A percentile compares a stretch with the other conserved stretches of the same genome.
Conservation (phyloP, 2,329 filamentous ascomycete species). For the Scytalidium sp. region DNA sequence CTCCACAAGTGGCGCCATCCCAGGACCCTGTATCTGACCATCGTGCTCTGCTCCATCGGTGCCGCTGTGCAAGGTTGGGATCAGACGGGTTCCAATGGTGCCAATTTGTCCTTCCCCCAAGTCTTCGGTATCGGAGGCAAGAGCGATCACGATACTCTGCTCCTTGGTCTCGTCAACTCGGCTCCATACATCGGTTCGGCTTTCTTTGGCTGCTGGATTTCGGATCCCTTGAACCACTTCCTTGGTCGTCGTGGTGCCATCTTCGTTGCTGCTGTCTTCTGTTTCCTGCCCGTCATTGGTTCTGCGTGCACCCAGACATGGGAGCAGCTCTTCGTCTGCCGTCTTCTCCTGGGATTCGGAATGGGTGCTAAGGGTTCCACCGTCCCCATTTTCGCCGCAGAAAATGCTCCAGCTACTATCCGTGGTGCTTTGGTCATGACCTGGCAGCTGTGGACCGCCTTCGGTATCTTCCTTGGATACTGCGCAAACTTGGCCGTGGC, state of each 20-base stretch:
- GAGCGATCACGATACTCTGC: slow-evolving; percentile 46
- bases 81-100: slow-evolving; percentile 44
- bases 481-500: slow-evolving; percentile 64
- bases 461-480: slow-evolving; percentile 66
- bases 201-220: slow-evolving; percentile 57
- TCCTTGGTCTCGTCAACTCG: slow-evolving; percentile 57
- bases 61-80: slow-evolving; percentile 59
- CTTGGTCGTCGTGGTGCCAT: slow-evolving; percentile 62
- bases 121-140: slow-evolving; percentile 39
- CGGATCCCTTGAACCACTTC: slow-evolving; percentile 57
- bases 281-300: slow-evolving; percentile 58
- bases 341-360: slow-evolving; percentile 56
- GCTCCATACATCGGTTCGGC: slow-evolving; percentile 41
- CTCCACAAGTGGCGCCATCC: slow-evolving; percentile 68
- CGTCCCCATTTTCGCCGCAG: slow-evolving; percentile 50
- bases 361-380: slow-evolving; percentile 57
- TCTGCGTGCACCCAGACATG: slow-evolving; percentile 57
- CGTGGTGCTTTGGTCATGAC: slow-evolving; percentile 55
- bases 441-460: slow-evolving; percentile 49
- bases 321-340: slow-evolving; percentile 52
- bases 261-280: slow-evolving; percentile 61
- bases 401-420: slow-evolving; percentile 50
- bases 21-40: slow-evolving; percentile 60
- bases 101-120: slow-evolving; percentile 43
- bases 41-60: slow-evolving; percentile 65